A percentile compares a stretch with the other conserved stretches of the same genome.
These are phyloP conservation scores for Lomentospora prolificans DNA, from an alignment of 2,329 filamentous ascomycete species.

Conservation along the genomic window DNA sequence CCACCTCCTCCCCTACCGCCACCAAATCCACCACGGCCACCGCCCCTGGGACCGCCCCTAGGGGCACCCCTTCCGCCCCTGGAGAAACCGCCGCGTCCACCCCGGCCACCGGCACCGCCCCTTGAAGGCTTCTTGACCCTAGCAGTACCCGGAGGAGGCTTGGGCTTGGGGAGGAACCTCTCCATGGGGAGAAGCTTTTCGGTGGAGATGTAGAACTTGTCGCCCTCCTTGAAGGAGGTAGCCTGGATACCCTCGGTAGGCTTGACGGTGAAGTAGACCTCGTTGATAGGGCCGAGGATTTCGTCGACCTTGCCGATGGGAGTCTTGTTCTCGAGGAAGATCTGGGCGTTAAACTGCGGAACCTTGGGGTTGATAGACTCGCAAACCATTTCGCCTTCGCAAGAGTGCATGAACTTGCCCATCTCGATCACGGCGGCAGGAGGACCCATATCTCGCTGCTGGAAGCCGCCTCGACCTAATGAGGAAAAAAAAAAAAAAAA, in stretches of 20 bases:
- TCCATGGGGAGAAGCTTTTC: conserved; percentile 94
- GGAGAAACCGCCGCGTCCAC: conserved; percentile 28
- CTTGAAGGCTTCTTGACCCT: conserved; percentile 48
- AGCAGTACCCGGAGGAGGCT: conserved; percentile 56
- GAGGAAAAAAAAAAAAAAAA: background rate
- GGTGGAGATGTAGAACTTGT: conserved; percentile 92
- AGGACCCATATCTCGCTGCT: conserved; percentile 29
- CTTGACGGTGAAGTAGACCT: conserved; percentile 98
- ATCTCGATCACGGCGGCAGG: conserved; percentile 27
- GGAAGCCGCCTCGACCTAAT: conserved; percentile 27
- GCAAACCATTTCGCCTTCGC: conserved; percentile 97
- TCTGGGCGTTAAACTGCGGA: conserved; percentile 97
- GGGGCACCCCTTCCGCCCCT: conserved; percentile 27
- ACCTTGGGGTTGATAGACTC: conserved; percentile 91
- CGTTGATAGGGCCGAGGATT: conserved; percentile 92
- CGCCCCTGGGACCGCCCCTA: conserved; percentile 25
- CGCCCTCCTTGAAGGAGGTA: conserved; percentile 85
- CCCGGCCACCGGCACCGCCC: conserved; percentile 24
- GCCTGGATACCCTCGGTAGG: conserved; percentile 94
- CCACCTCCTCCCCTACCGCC: conserved; percentile 20
- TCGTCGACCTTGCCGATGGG: conserved; percentile 95
- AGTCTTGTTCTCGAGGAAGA: conserved; percentile 98
- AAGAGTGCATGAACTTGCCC: conserved; percentile 84
- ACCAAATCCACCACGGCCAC: conserved; percentile 24
- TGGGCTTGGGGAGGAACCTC: conserved; percentile 93